These are phyloP conservation scores for Graphium sp. DNA, from an alignment of 2,329 filamentous ascomycete genomes.

Conservation along the genomic window DNA sequence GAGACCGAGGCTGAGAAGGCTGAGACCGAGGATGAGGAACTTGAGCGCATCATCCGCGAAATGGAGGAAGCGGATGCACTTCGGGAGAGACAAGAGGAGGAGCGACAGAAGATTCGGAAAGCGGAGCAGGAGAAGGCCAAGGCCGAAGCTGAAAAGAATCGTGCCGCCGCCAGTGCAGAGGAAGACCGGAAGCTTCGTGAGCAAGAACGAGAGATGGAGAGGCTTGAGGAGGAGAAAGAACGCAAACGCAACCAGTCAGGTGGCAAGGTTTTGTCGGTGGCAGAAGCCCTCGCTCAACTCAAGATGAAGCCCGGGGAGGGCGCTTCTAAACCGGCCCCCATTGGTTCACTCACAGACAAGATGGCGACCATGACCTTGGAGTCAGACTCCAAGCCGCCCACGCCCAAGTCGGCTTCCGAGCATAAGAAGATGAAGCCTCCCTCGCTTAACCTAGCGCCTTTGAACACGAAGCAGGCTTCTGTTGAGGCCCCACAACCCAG, in stretches of 20 bases:
- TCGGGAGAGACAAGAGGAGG: constrained; percentile 29
- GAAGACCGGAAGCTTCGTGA: constrained; percentile 52
- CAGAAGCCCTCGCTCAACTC: constrained; percentile 29
- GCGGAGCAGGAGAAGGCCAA: constrained; percentile 28
- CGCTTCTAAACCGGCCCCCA: too few relatives aligned
- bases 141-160: constrained; percentile 27
- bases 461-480: constrained; percentile 67
- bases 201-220: constrained; percentile 56
- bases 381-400: constrained; percentile 20
- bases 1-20: constrained; percentile 8
- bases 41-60: constrained; percentile 43
- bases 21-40: constrained; percentile 30
- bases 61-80: constrained; percentile 36
- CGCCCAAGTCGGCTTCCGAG: constrained; percentile 24
- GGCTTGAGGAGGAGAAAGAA: constrained; percentile 54
- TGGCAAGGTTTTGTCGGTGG: constrained; percentile 28
- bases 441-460: constrained; percentile 69
- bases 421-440: constrained; percentile 53
- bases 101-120: constrained; percentile 27
- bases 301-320: constrained; percentile 20
- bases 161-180: constrained; percentile 30
- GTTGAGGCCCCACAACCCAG: constrained; percentile 87
- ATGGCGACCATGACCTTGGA: constrained; percentile 32
- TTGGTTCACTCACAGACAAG: constrained; percentile 27
- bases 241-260: constrained; percentile 33